These are phyloP conservation scores for Coniella lustricola DNA, from an alignment of 2,329 filamentous ascomycete genomes.

Conservation along the genomic window DNA sequence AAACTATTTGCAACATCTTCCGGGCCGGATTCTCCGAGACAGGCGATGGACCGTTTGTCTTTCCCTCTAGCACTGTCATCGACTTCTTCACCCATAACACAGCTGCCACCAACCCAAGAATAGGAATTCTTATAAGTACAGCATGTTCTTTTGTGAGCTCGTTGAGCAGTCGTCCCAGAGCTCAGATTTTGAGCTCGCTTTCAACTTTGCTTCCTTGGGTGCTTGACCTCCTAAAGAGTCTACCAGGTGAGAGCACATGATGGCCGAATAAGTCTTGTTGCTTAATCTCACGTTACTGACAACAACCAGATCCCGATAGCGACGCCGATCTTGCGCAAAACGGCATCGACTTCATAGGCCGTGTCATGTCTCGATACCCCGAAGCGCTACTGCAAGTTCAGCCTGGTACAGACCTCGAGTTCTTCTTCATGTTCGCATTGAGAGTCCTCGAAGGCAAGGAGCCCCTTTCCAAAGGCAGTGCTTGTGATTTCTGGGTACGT, in stretches of 20 bases:
- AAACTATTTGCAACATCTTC: slow-evolving; percentile 64
- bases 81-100: slow-evolving; percentile 55
- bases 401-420: slow-evolving; percentile 50
- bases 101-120: slow-evolving; percentile 49
- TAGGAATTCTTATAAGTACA: slow-evolving; percentile 64
- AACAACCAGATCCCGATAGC: slow-evolving; percentile 43
- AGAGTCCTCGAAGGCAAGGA: slow-evolving; percentile 64
- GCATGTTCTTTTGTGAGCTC: slow-evolving; percentile 64
- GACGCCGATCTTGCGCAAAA: slow-evolving; percentile 69
- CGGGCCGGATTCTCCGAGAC: slow-evolving; percentile 69
- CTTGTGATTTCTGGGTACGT: slow-evolving; percentile 69
- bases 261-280: neutral
- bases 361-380: slow-evolving; percentile 54
- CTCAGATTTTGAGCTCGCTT: slow-evolving; percentile 41
- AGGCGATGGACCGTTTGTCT: slow-evolving; percentile 69
- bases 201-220: slow-evolving; percentile 54
- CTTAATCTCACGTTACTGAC: slow-evolving; percentile 11
- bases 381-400: slow-evolving; percentile 54
- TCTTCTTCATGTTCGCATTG: slow-evolving; percentile 65
- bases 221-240: slow-evolving; percentile 51
- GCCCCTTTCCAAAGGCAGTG: slow-evolving; percentile 66
- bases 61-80: slow-evolving; percentile 59
- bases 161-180: slow-evolving; percentile 37
- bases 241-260: slow-evolving; percentile 44
- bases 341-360: slow-evolving; percentile 64